Percentiles rank a stretch among this genome's conserved stretches.
Conservation (phyloP, 2,329 filamentous ascomycete species). For the Fusarium sp. region DNA sequence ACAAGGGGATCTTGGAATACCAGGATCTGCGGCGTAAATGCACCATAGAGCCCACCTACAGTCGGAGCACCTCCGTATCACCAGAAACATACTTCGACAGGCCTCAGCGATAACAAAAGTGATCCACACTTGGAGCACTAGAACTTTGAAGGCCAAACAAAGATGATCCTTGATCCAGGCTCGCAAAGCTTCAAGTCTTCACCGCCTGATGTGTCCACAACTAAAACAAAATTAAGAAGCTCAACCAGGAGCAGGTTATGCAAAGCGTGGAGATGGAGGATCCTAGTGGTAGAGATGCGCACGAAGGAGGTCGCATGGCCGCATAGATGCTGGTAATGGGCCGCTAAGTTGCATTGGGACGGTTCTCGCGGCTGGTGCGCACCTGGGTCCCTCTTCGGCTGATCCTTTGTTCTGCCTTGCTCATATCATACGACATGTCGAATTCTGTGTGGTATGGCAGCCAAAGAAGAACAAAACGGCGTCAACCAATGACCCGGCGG, state of each 20-base stretch:
- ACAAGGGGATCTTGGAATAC: constrained; percentile 15
- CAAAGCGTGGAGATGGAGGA: constrained; percentile 32
- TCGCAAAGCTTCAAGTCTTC: constrained; percentile 36
- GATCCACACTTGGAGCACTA: constrained; percentile 41
- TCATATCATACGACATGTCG: constrained; percentile 42
- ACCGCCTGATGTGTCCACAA: constrained; percentile 45
- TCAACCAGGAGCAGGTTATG: constrained; percentile 39
- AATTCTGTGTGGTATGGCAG: constrained; percentile 8
- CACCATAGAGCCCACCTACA: constrained; percentile 18
- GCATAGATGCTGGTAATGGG: constrained; percentile 42
- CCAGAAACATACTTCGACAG: constrained; percentile 27
- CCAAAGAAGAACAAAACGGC: constrained; percentile 7
- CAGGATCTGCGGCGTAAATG: constrained; percentile 19
- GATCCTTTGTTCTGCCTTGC: constrained; percentile 15
- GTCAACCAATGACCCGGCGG: not conserved
- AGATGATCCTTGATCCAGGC: constrained; percentile 40
- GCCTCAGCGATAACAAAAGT: constrained; percentile 31
- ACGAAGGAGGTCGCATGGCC: constrained; percentile 40
- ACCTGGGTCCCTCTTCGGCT: constrained; percentile 37
- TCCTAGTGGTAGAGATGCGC: constrained; percentile 40
- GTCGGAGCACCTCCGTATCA: constrained; percentile 24
- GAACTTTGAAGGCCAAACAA: constrained; percentile 36
- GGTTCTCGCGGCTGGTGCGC: constrained; percentile 43
- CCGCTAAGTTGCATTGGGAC: constrained; percentile 44
- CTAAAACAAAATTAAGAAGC: constrained; percentile 25